Evolutionary conservation across 257 asterid species (phyloP).

Genomic region (Gynochthodes officinalis): DNA sequence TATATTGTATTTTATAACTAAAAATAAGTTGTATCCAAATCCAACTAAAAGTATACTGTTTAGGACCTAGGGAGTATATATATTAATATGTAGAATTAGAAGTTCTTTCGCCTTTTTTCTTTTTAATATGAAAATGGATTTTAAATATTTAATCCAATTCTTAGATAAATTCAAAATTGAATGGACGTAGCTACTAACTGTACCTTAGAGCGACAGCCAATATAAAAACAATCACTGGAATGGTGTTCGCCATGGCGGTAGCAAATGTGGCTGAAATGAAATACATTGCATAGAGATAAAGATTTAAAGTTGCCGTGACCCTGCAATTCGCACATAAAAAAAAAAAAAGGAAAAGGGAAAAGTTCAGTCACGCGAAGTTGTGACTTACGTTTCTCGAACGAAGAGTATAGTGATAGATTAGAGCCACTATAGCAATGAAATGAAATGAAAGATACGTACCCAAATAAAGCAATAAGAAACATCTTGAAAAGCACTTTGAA

Average conservation of each 20-base stretch:
- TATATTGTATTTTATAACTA: no score
- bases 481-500: conserved; percentile 42
- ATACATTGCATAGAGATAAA: conserved; percentile 29
- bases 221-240: conserved; percentile 52
- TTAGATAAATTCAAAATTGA: no score
- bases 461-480: conserved; percentile 40
- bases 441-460: conserved; percentile 27
- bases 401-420: background rate
- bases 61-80: no score
- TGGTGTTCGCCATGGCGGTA: conserved; percentile 44
- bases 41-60: no score
- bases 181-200: background rate
- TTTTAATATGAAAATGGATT: background rate
- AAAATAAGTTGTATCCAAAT: no score
- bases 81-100: no score
- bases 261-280: conserved; percentile 62
- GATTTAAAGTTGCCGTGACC: conserved; percentile 44
- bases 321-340: conserved; percentile 24
- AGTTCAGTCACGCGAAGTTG: background rate
- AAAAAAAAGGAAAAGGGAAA: background rate
- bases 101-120: no score
- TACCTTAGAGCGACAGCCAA: conserved; percentile 59
- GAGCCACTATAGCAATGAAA: background rate
- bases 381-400: background rate
- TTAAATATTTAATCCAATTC: no score